Conservation (phyloP, 1,139 yeast genomes). For the Candida sanyaensis region DNA sequence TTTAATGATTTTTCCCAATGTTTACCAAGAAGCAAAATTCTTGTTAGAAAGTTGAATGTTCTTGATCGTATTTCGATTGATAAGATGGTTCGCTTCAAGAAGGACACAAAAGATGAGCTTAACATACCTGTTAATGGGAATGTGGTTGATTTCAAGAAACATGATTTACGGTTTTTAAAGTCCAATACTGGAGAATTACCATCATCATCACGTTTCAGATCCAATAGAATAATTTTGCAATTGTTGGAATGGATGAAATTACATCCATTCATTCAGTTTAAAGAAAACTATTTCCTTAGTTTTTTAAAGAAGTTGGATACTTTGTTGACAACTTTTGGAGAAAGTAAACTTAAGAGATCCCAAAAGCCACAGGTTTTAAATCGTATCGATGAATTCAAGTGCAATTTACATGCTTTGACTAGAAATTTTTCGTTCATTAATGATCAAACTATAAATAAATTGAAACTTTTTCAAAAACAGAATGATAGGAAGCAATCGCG, state of each 20-base stretch:
- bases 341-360: slow-evolving; percentile 11
- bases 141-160: slow-evolving; percentile 36
- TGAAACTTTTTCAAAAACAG: slow-evolving; percentile 5
- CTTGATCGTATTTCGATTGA: slow-evolving; percentile 16
- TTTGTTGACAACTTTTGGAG: slow-evolving; percentile 14
- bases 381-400: slow-evolving; percentile 18
- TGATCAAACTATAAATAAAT: not conserved
- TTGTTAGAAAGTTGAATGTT: slow-evolving; percentile 16
- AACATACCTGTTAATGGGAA: slow-evolving; percentile 26
- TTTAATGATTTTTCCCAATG: slow-evolving; percentile 10
- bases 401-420: slow-evolving; percentile 18
- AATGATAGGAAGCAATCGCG: not conserved
- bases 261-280: slow-evolving; percentile 36
- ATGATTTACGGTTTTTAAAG: slow-evolving; percentile 36
- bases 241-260: slow-evolving; percentile 43
- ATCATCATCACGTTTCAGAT: slow-evolving; percentile 19
- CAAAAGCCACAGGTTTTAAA: slow-evolving; percentile 20
- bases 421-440: slow-evolving; percentile 17
- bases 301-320: slow-evolving; percentile 15
- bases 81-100: slow-evolving; percentile 7
- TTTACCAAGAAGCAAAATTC: slow-evolving; percentile 12
- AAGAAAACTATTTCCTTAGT: slow-evolving; percentile 26
- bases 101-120: not conserved
- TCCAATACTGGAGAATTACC: slow-evolving; percentile 9
- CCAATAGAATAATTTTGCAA: slow-evolving; percentile 26